Conservation (phyloP, 2,329 filamentous ascomycete genomes). For the Pseudocercospora fijiensis region DNA sequence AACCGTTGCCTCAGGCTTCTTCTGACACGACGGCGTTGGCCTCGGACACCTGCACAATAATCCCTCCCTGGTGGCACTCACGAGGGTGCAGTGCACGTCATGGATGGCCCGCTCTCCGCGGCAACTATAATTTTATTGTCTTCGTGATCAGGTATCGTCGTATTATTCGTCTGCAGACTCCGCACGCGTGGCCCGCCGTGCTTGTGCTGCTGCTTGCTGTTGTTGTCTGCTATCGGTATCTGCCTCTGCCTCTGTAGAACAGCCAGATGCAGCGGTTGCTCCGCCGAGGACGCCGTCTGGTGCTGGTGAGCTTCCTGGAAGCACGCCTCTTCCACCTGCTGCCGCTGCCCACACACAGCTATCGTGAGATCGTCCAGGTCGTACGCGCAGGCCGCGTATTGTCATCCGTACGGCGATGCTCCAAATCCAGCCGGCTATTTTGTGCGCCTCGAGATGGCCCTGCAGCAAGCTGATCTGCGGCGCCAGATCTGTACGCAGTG, state of each 20-base stretch:
- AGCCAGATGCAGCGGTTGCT: background rate
- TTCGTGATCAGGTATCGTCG: background rate
- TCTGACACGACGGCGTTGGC: background rate
- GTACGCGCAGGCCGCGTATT: slow-evolving; percentile 4
- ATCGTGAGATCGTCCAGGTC: background rate
- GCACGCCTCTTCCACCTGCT: background rate
- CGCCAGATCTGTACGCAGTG: background rate
- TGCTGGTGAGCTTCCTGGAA: background rate
- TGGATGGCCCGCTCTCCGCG: background rate
- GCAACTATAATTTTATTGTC: too few species aligned
- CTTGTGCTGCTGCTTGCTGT: too few species aligned
- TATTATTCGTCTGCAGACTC: too few species aligned
- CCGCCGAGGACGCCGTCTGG: background rate
- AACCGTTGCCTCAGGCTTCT: background rate
- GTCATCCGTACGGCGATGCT: background rate
- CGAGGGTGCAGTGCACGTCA: background rate
- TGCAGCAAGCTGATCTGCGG: background rate
- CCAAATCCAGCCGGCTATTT: background rate
- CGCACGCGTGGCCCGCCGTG: too few species aligned
- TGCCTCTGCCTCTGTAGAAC: background rate
- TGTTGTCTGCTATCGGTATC: background rate
- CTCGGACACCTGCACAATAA: background rate
- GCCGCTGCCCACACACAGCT: background rate
- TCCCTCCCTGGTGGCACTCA: background rate
- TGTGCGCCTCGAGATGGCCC: background rate